Evolutionary conservation across 768 basidiomycete species (phyloP).

Genomic region (Rubroboletus pulcherrimus): DNA sequence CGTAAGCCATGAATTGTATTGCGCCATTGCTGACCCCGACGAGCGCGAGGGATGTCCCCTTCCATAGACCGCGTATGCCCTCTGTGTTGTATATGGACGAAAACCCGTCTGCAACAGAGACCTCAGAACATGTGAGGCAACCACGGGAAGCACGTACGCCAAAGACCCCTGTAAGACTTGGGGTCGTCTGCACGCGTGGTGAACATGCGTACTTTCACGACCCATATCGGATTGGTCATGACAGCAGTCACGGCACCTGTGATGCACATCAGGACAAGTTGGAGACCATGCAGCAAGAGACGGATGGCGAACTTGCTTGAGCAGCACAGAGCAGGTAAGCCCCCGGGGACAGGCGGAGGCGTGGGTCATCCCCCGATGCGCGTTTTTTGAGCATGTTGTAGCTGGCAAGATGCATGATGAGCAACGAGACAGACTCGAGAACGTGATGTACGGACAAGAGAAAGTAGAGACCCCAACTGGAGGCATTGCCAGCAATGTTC

Average conservation of each 20-base stretch:
- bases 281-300: slow-evolving; percentile 5
- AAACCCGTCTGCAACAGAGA: slow-evolving; percentile 56
- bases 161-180: slow-evolving; percentile 72
- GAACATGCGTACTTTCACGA: slow-evolving; percentile 96
- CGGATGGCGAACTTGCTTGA: slow-evolving; percentile 82
- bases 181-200: slow-evolving; percentile 68
- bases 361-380: slow-evolving; percentile 64
- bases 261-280: slow-evolving; percentile 11
- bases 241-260: slow-evolving; percentile 90
- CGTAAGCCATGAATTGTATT: slow-evolving; percentile 93
- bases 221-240: slow-evolving; percentile 97
- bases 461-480: slow-evolving; percentile 98
- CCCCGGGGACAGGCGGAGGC: slow-evolving; percentile 64
- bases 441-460: slow-evolving; percentile 63
- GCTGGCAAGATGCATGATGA: slow-evolving; percentile 38
- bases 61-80: slow-evolving; percentile 77
- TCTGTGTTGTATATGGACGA: slow-evolving; percentile 66
- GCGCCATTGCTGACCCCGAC: slow-evolving; percentile 94
- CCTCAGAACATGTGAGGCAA: neutral
- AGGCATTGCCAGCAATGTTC: slow-evolving; percentile 92
- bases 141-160: slow-evolving; percentile 43
- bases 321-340: slow-evolving; percentile 88
- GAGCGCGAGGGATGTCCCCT: slow-evolving; percentile 83
- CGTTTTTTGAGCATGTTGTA: slow-evolving; percentile 92
- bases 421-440: neutral